phyloP scores from a whole-genome alignment of 495 filamentous ascomycete species.

The Rusavskia elegans region DNA sequence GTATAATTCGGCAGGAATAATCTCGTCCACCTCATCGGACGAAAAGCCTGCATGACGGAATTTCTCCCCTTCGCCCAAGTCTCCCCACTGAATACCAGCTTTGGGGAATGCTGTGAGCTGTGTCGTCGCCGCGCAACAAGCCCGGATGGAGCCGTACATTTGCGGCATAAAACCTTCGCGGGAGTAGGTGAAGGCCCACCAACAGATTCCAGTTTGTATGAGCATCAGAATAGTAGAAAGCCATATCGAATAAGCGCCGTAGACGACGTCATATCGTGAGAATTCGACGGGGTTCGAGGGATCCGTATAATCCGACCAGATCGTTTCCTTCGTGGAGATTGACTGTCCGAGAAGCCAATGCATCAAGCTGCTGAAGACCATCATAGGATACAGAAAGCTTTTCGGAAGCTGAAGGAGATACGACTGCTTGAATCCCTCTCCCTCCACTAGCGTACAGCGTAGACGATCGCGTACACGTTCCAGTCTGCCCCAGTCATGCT shows the following conservation, averaged over 20 bases:
- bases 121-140: constrained; percentile 1
- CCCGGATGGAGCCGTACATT: constrained; percentile 5
- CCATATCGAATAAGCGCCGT: constrained; percentile 3
- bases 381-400: neutral
- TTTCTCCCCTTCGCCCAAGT: neutral
- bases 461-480: neutral
- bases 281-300: neutral
- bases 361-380: constrained; percentile 2
- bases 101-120: neutral
- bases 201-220: neutral
- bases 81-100: neutral
- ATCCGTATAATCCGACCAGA: neutral
- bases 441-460: constrained; percentile 1
- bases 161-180: constrained; percentile 4
- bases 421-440: neutral
- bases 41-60: neutral
- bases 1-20: neutral
- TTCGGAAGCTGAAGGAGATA: constrained; percentile 1
- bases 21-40: neutral
- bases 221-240: constrained; percentile 1
- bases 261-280: neutral
- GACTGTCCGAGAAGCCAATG: constrained; percentile 2
- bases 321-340: constrained; percentile 1
- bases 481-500: constrained; percentile 3
- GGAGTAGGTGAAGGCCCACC: constrained; percentile 1